Conservation (phyloP, 768 basidiomycete species). For the Suillus variegatus region DNA sequence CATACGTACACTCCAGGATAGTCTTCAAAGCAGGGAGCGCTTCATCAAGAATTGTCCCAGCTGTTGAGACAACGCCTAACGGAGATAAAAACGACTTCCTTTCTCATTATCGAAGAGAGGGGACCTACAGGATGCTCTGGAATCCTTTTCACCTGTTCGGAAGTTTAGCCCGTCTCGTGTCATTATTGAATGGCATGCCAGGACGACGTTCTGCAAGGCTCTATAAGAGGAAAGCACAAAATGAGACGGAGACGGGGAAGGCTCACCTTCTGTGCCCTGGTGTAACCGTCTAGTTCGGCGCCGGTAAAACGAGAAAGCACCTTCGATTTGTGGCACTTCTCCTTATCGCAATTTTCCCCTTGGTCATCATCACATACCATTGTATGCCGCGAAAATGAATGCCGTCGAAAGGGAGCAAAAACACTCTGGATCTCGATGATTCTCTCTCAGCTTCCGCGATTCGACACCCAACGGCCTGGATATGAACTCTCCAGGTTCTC, state of each 20-base stretch:
- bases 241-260: neutral
- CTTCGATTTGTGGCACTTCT: neutral
- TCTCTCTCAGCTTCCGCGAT: neutral
- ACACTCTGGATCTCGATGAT: neutral
- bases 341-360: neutral
- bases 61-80: neutral
- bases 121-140: neutral
- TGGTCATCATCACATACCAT: neutral
- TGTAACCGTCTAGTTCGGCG: neutral
- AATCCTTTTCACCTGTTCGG: neutral
- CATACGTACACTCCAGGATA: neutral
- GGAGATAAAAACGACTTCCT: neutral
- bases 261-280: neutral
- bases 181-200: conserved; percentile 1
- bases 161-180: neutral
- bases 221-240: neutral
- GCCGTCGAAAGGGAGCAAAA: neutral
- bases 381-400: neutral
- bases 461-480: neutral
- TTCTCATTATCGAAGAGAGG: neutral
- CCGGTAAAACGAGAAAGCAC: neutral
- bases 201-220: neutral
- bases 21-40: neutral
- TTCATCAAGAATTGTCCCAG: neutral
- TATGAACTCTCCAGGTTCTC: neutral